Conservation (phyloP, 2,329 filamentous ascomycete genomes). For the Cephalotrichum gorgonifer region DNA sequence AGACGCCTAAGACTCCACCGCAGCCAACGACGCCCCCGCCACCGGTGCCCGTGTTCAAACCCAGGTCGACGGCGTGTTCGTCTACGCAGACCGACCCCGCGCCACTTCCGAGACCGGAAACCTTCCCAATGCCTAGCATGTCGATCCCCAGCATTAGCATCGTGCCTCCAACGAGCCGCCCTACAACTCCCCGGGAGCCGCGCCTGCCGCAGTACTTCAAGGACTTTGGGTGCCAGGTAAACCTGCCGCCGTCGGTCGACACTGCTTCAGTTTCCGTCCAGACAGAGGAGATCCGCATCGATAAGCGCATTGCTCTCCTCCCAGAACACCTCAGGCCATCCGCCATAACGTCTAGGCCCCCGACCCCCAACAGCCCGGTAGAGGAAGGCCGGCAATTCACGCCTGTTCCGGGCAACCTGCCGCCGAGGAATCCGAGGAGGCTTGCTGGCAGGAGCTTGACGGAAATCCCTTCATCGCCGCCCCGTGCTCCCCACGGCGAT, state of each 20-base stretch:
- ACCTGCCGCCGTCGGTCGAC: constrained; percentile 14
- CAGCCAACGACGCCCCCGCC: constrained; percentile 29
- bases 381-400: constrained; percentile 34
- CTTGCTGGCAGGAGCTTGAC: constrained; percentile 34
- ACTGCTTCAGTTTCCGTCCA: constrained; percentile 45
- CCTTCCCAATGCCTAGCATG: constrained; percentile 28
- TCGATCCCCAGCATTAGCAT: constrained; percentile 81
- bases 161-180: constrained; percentile 75
- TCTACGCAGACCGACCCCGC: constrained; percentile 53
- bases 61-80: constrained; percentile 35
- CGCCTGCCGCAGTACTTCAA: constrained; percentile 73
- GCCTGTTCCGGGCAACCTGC: constrained; percentile 41
- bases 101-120: constrained; percentile 12
- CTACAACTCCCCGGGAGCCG: constrained; percentile 65
- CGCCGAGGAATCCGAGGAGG: constrained; percentile 51
- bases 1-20: constrained; percentile 47
- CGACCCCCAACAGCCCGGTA: constrained; percentile 35
- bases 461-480: constrained; percentile 38
- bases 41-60: constrained; percentile 15
- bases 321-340: constrained; percentile 73
- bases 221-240: constrained; percentile 75
- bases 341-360: constrained; percentile 52
- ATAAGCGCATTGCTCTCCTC: constrained; percentile 63
- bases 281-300: constrained; percentile 84
- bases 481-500: constrained; percentile 14